phyloP scores from a whole-genome alignment of 164 flowering plant genomes.

The Magnolia changhungtana region DNA sequence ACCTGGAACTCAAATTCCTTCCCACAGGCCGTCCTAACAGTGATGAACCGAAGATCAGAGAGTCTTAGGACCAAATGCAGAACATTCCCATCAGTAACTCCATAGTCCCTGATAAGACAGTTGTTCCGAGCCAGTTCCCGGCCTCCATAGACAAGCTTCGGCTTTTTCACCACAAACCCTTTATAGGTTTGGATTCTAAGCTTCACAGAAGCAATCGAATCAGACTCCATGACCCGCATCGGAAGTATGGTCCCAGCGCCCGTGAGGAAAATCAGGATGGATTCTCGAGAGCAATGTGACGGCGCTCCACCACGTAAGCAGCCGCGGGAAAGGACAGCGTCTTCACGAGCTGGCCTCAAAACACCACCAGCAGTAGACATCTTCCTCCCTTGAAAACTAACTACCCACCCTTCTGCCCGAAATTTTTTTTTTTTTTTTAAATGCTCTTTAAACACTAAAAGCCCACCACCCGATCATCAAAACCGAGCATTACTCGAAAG shows the following conservation, averaged over 20 bases:
- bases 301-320: slow-evolving; percentile 12
- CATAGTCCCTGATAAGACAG: slow-evolving; percentile 61
- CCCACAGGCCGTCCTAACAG: slow-evolving; percentile 53
- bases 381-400: background rate
- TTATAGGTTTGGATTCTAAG: slow-evolving; percentile 60
- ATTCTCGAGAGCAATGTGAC: slow-evolving; percentile 22
- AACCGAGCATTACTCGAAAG: background rate
- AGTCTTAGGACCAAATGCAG: slow-evolving; percentile 61
- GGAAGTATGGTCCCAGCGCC: slow-evolving; percentile 57
- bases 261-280: slow-evolving; percentile 51
- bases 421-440: no score
- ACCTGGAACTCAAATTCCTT: slow-evolving; percentile 58
- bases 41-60: slow-evolving; percentile 55
- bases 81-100: slow-evolving; percentile 53
- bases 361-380: slow-evolving; percentile 65
- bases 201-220: slow-evolving; percentile 71
- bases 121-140: slow-evolving; percentile 53
- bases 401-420: no score
- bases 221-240: slow-evolving; percentile 64
- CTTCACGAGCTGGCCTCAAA: slow-evolving; percentile 37
- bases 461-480: background rate
- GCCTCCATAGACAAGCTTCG: slow-evolving; percentile 58
- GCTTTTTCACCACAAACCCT: slow-evolving; percentile 65
- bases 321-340: slow-evolving; percentile 25
- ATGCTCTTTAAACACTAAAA: background rate